Base-by-base conservation (phyloP, 2,329 filamentous ascomycete species). In the Fulvia fulva region DNA sequence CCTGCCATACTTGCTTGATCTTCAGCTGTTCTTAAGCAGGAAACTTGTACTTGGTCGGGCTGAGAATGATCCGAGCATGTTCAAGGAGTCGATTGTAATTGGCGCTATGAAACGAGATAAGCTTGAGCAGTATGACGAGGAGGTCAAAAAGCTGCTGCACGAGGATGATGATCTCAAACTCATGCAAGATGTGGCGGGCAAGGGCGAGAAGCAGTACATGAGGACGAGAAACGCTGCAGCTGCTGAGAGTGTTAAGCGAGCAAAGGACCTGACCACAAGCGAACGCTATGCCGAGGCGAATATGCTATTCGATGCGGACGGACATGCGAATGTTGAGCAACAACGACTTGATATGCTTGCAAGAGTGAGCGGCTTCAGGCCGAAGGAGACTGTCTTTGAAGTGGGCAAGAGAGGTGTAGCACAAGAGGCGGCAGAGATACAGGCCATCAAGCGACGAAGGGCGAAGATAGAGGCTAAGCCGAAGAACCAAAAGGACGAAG, bases 301-400 rank as follows among this genome's bases (percentile, higher is more conserved):
- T 71, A 82, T 88, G 5, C 78, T 99, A 0, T 97, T 97, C 70
- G 72, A 76, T 44, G 72, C 75, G 7, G 70, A 87, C 34, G 83
- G 88, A 53, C 83, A 82, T 0, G 81, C 85, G 56, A 78, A 83
- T 32, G 76, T 83, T 26, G 89, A 93, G 69, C 82, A 85, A 59
- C 87, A 90, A 51, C 84, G 92, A 30, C 86, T 91, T 51, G 86
- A 88, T 52, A 96, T 99, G 90, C 79, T 99, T 28, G 90, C 91
- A 30, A 85, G 87, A 58, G 90, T 99, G 57, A 92, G 90, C 67
- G 88, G 88, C 1, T 99, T 94, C 77, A 85, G 90, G 66, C 94
- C 95, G 0, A 81, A 87, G 45, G 94, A 99, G 75, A 97, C 93
- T 0, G 90, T 99, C n/a, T 99, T 99, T 67, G 94, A 99, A 74